These are phyloP conservation scores for Geotrichum aggregatum DNA, from an alignment of 1,139 yeast genomes.

Conservation along the genomic window DNA sequence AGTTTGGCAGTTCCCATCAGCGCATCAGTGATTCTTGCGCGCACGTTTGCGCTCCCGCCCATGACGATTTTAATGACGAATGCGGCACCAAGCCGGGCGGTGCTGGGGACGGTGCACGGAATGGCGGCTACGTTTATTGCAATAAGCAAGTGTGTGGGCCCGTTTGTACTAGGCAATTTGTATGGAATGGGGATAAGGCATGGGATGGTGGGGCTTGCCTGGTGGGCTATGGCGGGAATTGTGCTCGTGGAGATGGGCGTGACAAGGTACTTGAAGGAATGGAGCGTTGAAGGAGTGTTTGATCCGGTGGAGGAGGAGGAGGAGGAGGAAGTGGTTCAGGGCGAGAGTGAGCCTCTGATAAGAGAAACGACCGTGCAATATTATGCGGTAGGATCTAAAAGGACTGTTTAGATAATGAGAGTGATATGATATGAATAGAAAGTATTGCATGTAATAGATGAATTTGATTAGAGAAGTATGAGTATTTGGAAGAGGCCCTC, in stretches of 20 bases:
- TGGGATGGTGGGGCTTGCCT: conserved; percentile 48
- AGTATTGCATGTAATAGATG: too few species aligned
- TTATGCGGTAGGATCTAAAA: background rate
- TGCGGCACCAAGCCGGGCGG: conserved; percentile 29
- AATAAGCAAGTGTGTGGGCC: conserved; percentile 55
- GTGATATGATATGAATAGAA: too few species aligned
- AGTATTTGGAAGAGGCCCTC: too few species aligned
- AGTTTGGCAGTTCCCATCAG: conserved; percentile 42
- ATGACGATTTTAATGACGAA: conserved; percentile 35
- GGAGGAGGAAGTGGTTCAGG: background rate
- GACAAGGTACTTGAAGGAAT: conserved; percentile 31
- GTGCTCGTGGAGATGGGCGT: conserved; percentile 28
- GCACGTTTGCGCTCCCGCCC: conserved; percentile 36
- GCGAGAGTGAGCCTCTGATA: background rate
- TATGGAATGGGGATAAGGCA: conserved; percentile 47
- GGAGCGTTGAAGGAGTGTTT: conserved; percentile 27
- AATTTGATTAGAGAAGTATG: too few species aligned
- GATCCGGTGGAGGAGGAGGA: background rate
- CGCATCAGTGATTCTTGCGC: conserved; percentile 26
- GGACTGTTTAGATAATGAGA: background rate
- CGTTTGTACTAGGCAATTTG: conserved; percentile 50
- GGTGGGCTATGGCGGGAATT: conserved; percentile 46
- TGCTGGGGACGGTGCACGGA: conserved; percentile 35
- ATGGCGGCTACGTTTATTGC: conserved; percentile 42
- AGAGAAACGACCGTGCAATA: background rate